Conservation (phyloP, 129 eudicot species). For the Pseudognaphalium luteoalbum region DNA sequence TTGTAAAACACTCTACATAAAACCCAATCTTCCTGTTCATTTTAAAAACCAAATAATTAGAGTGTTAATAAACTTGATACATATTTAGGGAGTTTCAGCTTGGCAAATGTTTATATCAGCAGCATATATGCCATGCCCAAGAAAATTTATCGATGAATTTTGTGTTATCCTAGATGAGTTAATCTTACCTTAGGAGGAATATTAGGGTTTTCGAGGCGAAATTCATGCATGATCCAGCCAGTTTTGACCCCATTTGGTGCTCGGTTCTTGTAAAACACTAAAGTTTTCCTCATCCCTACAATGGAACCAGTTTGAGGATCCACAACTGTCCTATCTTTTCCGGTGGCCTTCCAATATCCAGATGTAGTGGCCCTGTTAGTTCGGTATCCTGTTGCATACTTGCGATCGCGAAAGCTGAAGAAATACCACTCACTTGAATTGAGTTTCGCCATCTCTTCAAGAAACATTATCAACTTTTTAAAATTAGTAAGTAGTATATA, state of each 20-base stretch:
- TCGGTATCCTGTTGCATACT: slow-evolving; percentile 85
- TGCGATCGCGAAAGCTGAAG: slow-evolving; percentile 94
- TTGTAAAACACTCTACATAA: slow-evolving; percentile 88
- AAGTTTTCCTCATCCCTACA: slow-evolving; percentile 91
- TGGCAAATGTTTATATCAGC: neutral
- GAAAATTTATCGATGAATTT: neutral
- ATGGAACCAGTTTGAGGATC: slow-evolving; percentile 49
- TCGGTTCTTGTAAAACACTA: slow-evolving; percentile 82
- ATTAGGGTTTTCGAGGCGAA: slow-evolving; percentile 78
- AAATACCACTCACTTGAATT: slow-evolving; percentile 92
- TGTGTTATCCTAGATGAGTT: neutral
- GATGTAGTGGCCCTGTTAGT: slow-evolving; percentile 78
- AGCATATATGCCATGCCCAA: neutral
- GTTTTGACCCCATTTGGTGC: slow-evolving; percentile 95
- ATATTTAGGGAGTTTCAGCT: neutral
- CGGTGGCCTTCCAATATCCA: slow-evolving; percentile 98
- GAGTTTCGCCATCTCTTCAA: slow-evolving; percentile 78
- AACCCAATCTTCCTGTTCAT: slow-evolving; percentile 93
- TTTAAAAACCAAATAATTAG: slow-evolving; percentile 15
- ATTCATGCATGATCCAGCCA: slow-evolving; percentile 98
- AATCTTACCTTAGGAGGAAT: slow-evolving; percentile 72
- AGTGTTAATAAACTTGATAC: neutral
- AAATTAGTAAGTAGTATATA: slow-evolving; percentile 4
- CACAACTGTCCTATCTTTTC: slow-evolving; percentile 68
- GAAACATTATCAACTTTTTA: slow-evolving; percentile 4